Base-by-base conservation (phyloP, 208 protist species). In the Leishmania arabica region DNA sequence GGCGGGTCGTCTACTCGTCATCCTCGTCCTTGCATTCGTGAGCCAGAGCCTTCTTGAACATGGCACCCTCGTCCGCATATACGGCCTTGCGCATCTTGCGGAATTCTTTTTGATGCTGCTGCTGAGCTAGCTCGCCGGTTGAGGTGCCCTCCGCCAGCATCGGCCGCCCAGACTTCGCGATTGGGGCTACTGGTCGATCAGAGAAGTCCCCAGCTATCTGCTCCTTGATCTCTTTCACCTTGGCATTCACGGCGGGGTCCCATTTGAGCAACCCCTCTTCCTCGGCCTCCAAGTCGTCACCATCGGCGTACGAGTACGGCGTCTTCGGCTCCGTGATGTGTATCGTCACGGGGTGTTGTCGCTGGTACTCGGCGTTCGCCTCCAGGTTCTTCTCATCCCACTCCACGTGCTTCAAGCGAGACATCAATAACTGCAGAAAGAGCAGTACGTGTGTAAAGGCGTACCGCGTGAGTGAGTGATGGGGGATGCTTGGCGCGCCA, bases 271-370 rank as follows among this genome's bases (percentile, higher is more conserved):
- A 80, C 1, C 53, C 76, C 65, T 87, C 88, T 27, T 84, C 86
- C 58, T 84, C 80, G 1, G 68, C 71, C 19, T 82, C 77, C 42
- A 75, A 56, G 54, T 92, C 88, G 13, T 91, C 85, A 45, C 75
- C 80, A 45, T 88, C 86, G 5, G 80, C 78, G 84, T 95, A 86
- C 9, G 81, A 74, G 82, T 92, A 97, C 13, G 95, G 95, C 8
- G 95, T 97, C 84, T 97, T 97, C 34, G 95, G 95, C 85, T 97
- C 92, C 5, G 89, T 90, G 74, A 97, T 97, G 68, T 90, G 90
- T 85, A 96, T 95, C 42, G 90, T 95, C 19, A 97, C 95, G 13
- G 95, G 95, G 84, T 97, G 93, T 62, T 85, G 73, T 15, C 89
- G 85, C 72, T 93, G 95, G 74, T 96, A 97, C 81, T 96, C 92